A percentile compares a stretch with the other conserved stretches of the same genome.
These are phyloP conservation scores for Heliamphora exappendiculata DNA, from an alignment of 148 eudicot genomes.

Conservation along the genomic window DNA sequence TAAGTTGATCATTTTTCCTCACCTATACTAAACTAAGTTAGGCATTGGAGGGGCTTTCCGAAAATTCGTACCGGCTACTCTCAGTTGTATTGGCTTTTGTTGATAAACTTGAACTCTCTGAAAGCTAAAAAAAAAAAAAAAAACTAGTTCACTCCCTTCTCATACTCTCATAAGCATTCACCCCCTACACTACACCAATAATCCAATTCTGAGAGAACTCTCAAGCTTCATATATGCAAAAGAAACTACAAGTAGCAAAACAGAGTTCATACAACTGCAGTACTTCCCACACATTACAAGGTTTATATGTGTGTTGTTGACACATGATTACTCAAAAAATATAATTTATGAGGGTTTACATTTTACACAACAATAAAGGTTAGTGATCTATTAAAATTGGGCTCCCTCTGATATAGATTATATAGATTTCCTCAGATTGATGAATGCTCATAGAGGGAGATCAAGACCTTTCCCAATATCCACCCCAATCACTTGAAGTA, in stretches of 20 bases:
- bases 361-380: background rate
- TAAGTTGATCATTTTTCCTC: too few species aligned
- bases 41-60: too few species aligned
- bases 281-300: background rate
- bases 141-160: too few species aligned
- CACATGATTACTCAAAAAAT: background rate
- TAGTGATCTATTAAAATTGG: background rate
- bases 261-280: background rate
- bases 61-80: too few species aligned
- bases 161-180: too few species aligned
- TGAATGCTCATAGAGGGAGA: constrained; percentile 60
- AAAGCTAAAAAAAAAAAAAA: too few species aligned
- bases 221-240: background rate
- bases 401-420: background rate
- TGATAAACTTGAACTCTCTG: too few species aligned
- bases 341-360: background rate
- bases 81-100: too few species aligned
- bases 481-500: constrained; percentile 76
- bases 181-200: too few species aligned
- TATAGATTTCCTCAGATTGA: background rate
- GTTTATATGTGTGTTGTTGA: constrained; percentile 1
- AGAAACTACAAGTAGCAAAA: background rate
- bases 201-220: too few species aligned
- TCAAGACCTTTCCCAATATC: constrained; percentile 96
- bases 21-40: too few species aligned